Base-by-base conservation (phyloP, 2,329 filamentous ascomycete genomes). In the Tolypocladium ovalisporum region DNA sequence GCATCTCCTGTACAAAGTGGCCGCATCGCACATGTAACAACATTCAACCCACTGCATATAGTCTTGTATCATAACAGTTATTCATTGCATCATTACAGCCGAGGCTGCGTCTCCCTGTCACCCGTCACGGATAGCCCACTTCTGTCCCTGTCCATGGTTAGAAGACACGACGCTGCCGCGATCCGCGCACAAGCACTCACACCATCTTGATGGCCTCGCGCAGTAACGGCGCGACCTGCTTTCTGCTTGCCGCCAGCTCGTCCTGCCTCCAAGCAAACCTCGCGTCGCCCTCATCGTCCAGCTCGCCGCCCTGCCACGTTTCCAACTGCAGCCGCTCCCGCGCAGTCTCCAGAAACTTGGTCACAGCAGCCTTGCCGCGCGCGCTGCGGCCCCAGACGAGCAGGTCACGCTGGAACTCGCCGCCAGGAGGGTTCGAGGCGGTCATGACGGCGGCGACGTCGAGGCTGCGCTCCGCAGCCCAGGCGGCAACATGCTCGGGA, bases 401-500 rank as follows among this genome's bases (percentile, higher is more conserved):
- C 40, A 91, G 67, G 66, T 94, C 83, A 54, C 89, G 75, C 61
- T 76, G 74, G 60, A 91, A 89, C 19, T 74, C 66, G 0, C 79
- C 82, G 0, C 71, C 72, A 0, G 77, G 73, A 27, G 78, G 75
- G 24, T 12, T 51, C 29, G 77, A 83, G n/a, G 82, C 82, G 1
- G 88, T 90, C 85, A 92, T 88, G 57, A 92, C 73, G 12, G 77
- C 78, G 10, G 80, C 81, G 12, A 92, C 66, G 57, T 86, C 83
- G n/a, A 92, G 68, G 0, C 71, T 62, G 57, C 79, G 77, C 66
- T 85, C 81, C n/a, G 70, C 64, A 0, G 79, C 75, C 73, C 85
- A 90, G 0, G 65, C 62, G 17, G 70, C 67, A 1, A 89, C 62
- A 12, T 74, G 76, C 0, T 68, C 60, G 0, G 82, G 65, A 7